Conservation (phyloP, 305 asterid species). For the Plantago coronopus region DNA sequence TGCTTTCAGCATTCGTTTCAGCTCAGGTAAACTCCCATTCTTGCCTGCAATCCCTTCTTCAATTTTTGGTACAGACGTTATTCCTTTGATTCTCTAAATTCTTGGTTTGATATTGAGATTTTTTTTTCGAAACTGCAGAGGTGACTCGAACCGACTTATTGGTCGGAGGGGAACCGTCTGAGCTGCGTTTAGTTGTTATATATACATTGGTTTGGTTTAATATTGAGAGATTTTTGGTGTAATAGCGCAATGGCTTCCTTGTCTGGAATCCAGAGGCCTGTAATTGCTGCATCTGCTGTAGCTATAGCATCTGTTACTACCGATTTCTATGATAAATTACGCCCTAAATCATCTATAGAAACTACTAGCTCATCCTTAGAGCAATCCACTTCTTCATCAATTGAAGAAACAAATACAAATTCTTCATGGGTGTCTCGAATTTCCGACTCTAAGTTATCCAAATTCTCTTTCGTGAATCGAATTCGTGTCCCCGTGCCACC, state of each 20-base stretch:
- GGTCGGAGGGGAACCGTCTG: too few relatives aligned
- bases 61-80: not conserved
- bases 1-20: not conserved
- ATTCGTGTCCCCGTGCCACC: constrained; percentile 50
- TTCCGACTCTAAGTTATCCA: constrained; percentile 52
- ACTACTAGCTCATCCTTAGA: constrained; percentile 38
- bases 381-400: constrained; percentile 36
- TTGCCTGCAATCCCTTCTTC: not conserved
- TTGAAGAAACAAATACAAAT: constrained; percentile 30
- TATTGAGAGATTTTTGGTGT: not conserved
- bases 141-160: too few relatives aligned
- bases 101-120: too few relatives aligned
- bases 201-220: not conserved
- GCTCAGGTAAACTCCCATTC: not conserved
- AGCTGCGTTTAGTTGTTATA: too few relatives aligned
- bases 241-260: constrained; percentile 55
- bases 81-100: not conserved
- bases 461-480: constrained; percentile 42
- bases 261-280: constrained; percentile 73
- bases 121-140: too few relatives aligned
- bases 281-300: constrained; percentile 77
- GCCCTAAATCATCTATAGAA: constrained; percentile 41
- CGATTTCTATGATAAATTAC: constrained; percentile 58
- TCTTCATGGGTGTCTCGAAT: constrained; percentile 66
- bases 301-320: constrained; percentile 75